Evolutionary conservation across 345 rosid species (phyloP), one percentile per base, ranked within the genome.

Genomic region (Lepidium didymum): DNA sequence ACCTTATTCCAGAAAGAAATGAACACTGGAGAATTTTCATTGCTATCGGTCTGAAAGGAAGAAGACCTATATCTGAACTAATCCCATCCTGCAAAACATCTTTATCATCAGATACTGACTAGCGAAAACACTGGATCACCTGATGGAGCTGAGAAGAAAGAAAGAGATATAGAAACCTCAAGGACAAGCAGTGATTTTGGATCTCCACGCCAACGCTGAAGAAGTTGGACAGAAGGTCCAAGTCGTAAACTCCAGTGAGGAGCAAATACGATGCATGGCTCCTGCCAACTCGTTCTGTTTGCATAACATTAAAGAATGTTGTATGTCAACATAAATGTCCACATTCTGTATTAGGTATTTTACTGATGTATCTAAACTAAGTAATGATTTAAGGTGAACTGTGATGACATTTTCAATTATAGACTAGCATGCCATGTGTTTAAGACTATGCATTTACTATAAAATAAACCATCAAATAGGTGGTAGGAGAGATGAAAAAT

Each of bases 21-120:
- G 98, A 93, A 68, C 97, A 90, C 29, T 79, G 84, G 58, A 87
- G 96, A 74, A 90, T 83, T 77, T 84, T 88, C 96, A 90, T 93
- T 21, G 70, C 79, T 68, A 82, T 67, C 38, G 84, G 88, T 70
- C 83, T 80, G 81, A 82, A 93, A 51, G 97, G 97, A 70, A 86
- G 76, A 72, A 93, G 86, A 46, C 86, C 90, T 38, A 85, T 52
- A 62, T 81, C 77, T 52, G 84, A 80, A 80, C 81, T 87, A 44
- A 72, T 43, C 16, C 80, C 81, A 13, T 81, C 80, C 98, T 93
- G 84, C 78, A 79, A 80, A 67, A 74, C 43, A 58, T 47, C 59
- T 35, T 76, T 47, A 45, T 31, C 64, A 13, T 47, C 71, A 29
- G 60, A 56, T 64, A 5, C 59, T 27, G 44, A 45, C 51, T 46